These are phyloP conservation scores for Tolypocladium ovalisporum DNA, from an alignment of 2,329 filamentous ascomycete genomes.

Conservation along the genomic window DNA sequence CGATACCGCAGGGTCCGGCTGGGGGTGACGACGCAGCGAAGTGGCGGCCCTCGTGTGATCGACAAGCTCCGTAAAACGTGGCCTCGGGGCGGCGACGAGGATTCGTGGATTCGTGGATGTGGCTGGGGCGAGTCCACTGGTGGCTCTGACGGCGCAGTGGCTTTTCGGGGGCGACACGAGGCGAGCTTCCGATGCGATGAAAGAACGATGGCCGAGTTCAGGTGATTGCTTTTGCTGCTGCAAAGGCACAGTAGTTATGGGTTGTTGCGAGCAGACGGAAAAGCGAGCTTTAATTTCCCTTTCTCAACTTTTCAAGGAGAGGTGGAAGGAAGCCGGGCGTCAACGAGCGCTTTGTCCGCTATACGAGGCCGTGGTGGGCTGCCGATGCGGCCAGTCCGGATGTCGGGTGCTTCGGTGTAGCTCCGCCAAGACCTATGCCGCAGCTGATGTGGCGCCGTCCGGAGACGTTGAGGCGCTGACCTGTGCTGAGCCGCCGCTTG, in stretches of 20 bases:
- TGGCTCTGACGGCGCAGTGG: slow-evolving; percentile 1
- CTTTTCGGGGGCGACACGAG: background rate
- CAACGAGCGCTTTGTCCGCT: background rate
- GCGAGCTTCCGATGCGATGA: background rate
- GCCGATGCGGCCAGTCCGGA: background rate
- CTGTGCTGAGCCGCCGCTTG: background rate
- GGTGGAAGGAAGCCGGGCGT: background rate
- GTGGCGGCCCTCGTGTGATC: background rate
- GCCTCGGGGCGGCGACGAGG: background rate
- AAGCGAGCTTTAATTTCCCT: background rate
- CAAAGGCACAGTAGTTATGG: too few species aligned
- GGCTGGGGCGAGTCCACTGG: slow-evolving; percentile 5
- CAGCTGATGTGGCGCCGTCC: too few species aligned
- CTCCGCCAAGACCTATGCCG: slow-evolving; percentile 1
- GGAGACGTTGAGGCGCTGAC: too few species aligned
- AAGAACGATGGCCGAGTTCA: background rate
- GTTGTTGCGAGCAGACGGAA: too few species aligned
- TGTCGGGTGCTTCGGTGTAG: background rate
- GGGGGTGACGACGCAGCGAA: background rate
- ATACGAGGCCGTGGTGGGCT: background rate
- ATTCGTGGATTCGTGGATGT: slow-evolving; percentile 3
- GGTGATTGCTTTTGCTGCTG: background rate
- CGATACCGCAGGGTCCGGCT: background rate
- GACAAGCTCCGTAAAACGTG: background rate
- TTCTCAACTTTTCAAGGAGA: too few species aligned